phyloP scores from a whole-genome alignment of 345 rosid genomes.

The Limnanthes douglasii region DNA sequence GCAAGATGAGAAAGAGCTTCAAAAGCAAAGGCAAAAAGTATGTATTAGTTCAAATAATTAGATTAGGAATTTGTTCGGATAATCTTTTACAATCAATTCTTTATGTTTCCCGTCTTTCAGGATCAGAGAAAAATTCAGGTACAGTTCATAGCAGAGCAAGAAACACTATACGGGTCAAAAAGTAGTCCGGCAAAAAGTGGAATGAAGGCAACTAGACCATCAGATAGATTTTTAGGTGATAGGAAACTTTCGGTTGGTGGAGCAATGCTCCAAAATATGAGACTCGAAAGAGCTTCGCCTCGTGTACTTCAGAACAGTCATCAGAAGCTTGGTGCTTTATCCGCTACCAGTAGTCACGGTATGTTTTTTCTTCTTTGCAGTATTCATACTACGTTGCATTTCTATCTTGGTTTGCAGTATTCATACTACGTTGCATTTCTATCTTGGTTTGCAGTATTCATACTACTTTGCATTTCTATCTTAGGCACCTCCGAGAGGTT shows the following conservation, averaged over 20 bases:
- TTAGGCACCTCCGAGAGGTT: too few species aligned
- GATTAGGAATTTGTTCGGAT: neutral
- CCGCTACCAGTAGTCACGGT: conserved; percentile 14
- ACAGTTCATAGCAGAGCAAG: conserved; percentile 46
- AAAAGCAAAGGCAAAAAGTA: conserved; percentile 48
- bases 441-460: too few species aligned
- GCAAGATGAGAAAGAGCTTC: conserved; percentile 42
- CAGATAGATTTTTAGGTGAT: conserved; percentile 17
- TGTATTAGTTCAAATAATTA: conserved; percentile 5
- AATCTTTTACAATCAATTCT: conserved; percentile 3
- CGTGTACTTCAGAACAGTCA: conserved; percentile 12
- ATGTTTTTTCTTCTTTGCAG: conserved; percentile 1
- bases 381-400: neutral
- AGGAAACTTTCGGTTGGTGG: conserved; percentile 55
- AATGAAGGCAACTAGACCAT: conserved; percentile 29
- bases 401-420: too few species aligned
- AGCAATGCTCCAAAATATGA: conserved; percentile 33
- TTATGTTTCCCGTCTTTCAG: conserved; percentile 16
- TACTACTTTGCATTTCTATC: too few species aligned
- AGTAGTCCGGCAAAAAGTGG: conserved; percentile 45
- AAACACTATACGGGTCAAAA: conserved; percentile 45
- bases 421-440: too few species aligned
- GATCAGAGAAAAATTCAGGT: conserved; percentile 52
- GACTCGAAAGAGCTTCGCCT: conserved; percentile 21
- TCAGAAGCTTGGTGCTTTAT: conserved; percentile 13